phyloP scores from a whole-genome alignment of 495 filamentous ascomycete genomes.

The Choiromyces venosus region DNA sequence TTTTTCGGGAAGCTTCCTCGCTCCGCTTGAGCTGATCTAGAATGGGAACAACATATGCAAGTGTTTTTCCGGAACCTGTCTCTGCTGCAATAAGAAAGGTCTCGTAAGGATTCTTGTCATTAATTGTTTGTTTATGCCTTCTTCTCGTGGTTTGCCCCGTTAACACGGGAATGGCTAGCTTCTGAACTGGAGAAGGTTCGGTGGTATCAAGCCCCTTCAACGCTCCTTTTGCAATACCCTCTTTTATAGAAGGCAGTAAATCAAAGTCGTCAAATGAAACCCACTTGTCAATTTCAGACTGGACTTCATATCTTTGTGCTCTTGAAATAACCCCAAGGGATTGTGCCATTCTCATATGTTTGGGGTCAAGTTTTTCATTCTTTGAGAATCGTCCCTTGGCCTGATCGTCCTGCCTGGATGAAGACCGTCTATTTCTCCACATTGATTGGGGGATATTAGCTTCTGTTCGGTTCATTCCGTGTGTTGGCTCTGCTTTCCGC shows the following conservation, averaged over 20 bases:
- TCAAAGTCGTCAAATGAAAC: constrained; percentile 75
- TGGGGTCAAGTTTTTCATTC: constrained; percentile 52
- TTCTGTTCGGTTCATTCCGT: constrained; percentile 69
- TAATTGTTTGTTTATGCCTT: constrained; percentile 10
- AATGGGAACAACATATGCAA: constrained; percentile 79
- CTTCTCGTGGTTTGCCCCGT: constrained; percentile 47
- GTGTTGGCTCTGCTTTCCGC: constrained; percentile 57
- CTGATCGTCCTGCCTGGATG: not conserved
- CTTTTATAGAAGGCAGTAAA: constrained; percentile 65
- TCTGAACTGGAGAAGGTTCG: constrained; percentile 79
- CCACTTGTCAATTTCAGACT: constrained; percentile 60
- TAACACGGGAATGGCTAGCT: constrained; percentile 75
- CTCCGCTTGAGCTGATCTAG: constrained; percentile 76
- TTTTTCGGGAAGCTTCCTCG: constrained; percentile 48
- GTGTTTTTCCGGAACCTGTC: constrained; percentile 93
- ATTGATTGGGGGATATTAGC: constrained; percentile 50
- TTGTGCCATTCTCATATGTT: constrained; percentile 93
- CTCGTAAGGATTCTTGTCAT: constrained; percentile 41
- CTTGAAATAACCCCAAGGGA: constrained; percentile 69
- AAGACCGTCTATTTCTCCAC: not conserved
- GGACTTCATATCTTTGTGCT: constrained; percentile 60
- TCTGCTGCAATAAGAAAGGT: constrained; percentile 89
- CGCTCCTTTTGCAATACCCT: constrained; percentile 64
- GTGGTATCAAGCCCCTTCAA: constrained; percentile 65
- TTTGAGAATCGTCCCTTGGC: not conserved